phyloP scores from a whole-genome alignment of 352 stramenopile genomes.

The Phytophthora agathidicida region DNA sequence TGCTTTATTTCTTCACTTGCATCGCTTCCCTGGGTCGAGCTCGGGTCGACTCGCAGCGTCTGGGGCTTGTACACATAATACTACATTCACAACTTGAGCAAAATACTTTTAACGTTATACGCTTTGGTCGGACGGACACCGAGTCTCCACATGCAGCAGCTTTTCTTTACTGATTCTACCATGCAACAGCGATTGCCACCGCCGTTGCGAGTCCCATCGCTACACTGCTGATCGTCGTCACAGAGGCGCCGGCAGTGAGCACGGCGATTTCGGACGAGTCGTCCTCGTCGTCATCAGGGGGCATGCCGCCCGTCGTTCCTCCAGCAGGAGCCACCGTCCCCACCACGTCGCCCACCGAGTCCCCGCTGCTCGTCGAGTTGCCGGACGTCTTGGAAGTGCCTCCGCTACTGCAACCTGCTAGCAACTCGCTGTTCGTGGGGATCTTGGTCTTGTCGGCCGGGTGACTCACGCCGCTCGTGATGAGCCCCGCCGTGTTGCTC shows the following conservation, averaged over 20 bases:
- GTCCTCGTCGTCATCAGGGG: conserved; percentile 66
- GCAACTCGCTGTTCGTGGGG: conserved; percentile 53
- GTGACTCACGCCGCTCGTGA: conserved; percentile 67
- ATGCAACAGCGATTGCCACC: conserved; percentile 14
- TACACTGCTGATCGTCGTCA: conserved; percentile 5
- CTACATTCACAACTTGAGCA: conserved; percentile 8
- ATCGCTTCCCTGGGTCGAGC: conserved; percentile 2
- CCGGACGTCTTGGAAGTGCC: conserved; percentile 29
- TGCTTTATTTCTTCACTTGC: conserved; percentile 10
- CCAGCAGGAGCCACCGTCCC: conserved; percentile 38
- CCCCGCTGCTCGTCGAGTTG: conserved; percentile 33
- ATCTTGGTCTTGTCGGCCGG: conserved; percentile 62
- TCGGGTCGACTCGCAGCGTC: background rate
- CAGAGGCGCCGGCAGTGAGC: conserved; percentile 22
- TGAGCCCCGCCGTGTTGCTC: conserved; percentile 45
- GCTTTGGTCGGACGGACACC: conserved; percentile 1
- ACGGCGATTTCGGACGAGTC: conserved; percentile 57
- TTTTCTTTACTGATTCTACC: conserved; percentile 22
- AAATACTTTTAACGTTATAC: conserved; percentile 34
- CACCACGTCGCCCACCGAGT: conserved; percentile 37
- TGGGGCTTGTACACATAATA: conserved; percentile 32
- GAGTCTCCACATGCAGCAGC: conserved; percentile 13
- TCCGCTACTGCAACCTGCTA: conserved; percentile 45
- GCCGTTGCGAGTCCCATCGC: conserved; percentile 14
- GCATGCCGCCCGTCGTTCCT: conserved; percentile 18